Base-by-base conservation (phyloP, 2,329 filamentous ascomycete species). In the Colletotrichum orbiculare region DNA sequence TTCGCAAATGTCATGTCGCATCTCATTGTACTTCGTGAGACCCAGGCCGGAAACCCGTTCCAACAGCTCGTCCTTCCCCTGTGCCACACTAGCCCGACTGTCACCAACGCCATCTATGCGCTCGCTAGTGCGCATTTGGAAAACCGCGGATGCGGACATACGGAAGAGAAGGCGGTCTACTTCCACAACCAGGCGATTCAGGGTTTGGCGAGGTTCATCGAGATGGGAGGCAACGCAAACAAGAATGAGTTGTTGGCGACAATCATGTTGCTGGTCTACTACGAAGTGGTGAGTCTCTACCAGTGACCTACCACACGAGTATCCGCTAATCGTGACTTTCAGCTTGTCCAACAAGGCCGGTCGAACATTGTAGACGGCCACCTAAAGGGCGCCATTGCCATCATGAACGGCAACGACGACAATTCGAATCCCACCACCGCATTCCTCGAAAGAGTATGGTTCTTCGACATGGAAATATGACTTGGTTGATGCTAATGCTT, bases 31-130 rank as follows among this genome's bases (percentile, higher is more conserved):
- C 86, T 89, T 68, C 81, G 86, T 38, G 87, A 89, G 72, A 68
- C 67, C 1, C 87, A 89, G 68, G 80, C 81, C 4, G 86, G 85
- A 17, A 89, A 89, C 66, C 86, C 87, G 0, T 89, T 89, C 70
- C 85, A 87, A 68, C 85, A 88, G 69, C 78, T 89, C 12, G 84
- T 89, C 8, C 76, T 89, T n/a, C 87, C 87, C 2, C 77, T 90
- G 43, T 86, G 85, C 3, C 79, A 83, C 53, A 78, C 73, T 47
- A 87, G 85, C 70, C 78, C 79, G 0, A 83, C 86, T 1, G 83
- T 97, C 4, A 91, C 92, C 75, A 93, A 96, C 72, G 93, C 94
- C 9, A 91, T 97, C 65, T 94, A 92, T 64, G 93, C 94, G 0
- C 81, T 97, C 8, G 88, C 93, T 0, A 92, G 91, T 61, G 95